Conservation (phyloP, 2,329 filamentous ascomycete species). For the Dothiorella sarmentorum region DNA sequence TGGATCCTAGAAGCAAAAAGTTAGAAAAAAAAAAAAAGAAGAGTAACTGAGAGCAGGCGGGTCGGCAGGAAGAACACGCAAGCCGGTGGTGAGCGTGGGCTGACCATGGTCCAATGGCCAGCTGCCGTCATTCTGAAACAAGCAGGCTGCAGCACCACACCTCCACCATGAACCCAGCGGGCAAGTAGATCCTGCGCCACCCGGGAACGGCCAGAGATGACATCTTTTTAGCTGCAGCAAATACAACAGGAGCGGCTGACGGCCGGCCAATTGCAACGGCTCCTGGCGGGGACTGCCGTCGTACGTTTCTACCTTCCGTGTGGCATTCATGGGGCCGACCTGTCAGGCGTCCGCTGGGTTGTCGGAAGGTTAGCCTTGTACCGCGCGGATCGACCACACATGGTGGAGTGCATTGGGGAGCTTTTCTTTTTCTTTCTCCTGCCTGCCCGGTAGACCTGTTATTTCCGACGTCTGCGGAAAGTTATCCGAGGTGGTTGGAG, state of each 20-base stretch:
- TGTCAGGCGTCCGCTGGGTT: neutral
- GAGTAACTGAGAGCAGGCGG: conserved; percentile 2
- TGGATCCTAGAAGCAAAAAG: neutral
- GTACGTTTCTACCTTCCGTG: neutral
- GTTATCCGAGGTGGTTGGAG: neutral
- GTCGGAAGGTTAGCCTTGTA: neutral
- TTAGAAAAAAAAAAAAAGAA: neutral
- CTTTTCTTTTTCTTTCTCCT: neutral
- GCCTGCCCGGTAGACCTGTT: neutral
- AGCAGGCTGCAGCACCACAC: conserved; percentile 2
- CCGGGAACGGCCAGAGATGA: neutral
- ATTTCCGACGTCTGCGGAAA: neutral
- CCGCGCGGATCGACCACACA: neutral
- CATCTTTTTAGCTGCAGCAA: neutral
- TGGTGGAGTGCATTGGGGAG: neutral
- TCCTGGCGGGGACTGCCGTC: no score
- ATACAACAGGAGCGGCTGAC: neutral
- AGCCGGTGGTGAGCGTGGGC: conserved; percentile 11
- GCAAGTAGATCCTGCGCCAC: neutral
- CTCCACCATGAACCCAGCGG: neutral
- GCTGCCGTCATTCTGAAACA: conserved; percentile 11
- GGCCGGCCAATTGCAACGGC: neutral
- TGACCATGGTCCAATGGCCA: conserved; percentile 3
- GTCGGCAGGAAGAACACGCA: conserved; percentile 8
- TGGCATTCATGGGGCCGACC: neutral